These are phyloP conservation scores for Sporothrix protearum DNA, from an alignment of 2,329 filamentous ascomycete species.

Conservation along the genomic window DNA sequence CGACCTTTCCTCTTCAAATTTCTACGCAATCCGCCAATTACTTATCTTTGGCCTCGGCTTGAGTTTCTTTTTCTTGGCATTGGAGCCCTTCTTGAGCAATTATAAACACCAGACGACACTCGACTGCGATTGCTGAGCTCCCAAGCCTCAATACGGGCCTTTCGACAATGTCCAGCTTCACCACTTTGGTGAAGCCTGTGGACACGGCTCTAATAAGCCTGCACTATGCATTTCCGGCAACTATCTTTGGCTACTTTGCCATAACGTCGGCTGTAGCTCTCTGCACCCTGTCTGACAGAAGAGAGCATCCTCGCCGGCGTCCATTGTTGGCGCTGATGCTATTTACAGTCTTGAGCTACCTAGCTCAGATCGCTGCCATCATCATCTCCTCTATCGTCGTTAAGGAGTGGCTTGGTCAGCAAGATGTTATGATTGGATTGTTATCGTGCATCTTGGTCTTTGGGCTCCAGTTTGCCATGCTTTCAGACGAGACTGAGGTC, in stretches of 20 bases:
- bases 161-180: conserved; percentile 1
- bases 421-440: conserved; percentile 53
- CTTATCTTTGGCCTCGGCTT: background rate
- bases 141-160: background rate
- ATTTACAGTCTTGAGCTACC: conserved; percentile 45
- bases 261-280: conserved; percentile 49
- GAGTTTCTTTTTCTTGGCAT: background rate
- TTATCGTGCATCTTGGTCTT: conserved; percentile 63
- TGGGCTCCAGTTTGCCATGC: conserved; percentile 54
- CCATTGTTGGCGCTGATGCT: conserved; percentile 45
- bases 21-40: background rate
- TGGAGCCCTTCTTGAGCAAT: background rate
- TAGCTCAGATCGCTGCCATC: conserved; percentile 45
- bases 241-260: conserved; percentile 57
- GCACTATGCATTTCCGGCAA: conserved; percentile 57
- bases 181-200: conserved; percentile 25
- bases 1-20: background rate
- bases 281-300: conserved; percentile 46
- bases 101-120: background rate
- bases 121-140: background rate
- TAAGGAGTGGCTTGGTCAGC: conserved; percentile 42
- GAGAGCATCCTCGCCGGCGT: conserved; percentile 41
- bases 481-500: conserved; percentile 49
- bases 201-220: conserved; percentile 41
- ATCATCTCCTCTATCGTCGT: conserved; percentile 37